Conservation (phyloP, 495 filamentous ascomycete genomes). For the Trypethelium eluteriae region DNA sequence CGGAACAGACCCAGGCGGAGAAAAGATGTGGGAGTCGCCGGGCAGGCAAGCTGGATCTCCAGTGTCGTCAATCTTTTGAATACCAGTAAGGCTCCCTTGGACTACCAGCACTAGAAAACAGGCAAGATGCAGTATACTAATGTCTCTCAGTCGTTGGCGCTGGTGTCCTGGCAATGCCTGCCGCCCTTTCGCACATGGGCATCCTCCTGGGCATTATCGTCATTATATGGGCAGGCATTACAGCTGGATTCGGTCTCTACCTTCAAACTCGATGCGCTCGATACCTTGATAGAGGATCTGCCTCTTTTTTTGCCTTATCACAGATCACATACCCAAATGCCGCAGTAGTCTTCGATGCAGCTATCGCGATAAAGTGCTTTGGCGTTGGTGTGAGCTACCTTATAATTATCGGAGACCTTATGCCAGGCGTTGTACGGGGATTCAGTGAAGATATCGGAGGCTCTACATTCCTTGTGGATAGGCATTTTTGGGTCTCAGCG, state of each 20-base stretch:
- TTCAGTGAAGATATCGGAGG: constrained; percentile 55
- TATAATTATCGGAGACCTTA: constrained; percentile 96
- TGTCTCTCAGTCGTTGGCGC: constrained; percentile 70
- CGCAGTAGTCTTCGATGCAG: constrained; percentile 88
- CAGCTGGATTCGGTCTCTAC: constrained; percentile 87
- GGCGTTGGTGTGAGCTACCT: constrained; percentile 93
- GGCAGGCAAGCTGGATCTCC: constrained; percentile 80
- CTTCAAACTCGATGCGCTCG: constrained; percentile 85
- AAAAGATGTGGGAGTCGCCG: constrained; percentile 47
- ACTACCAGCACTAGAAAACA: not conserved
- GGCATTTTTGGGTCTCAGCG: constrained; percentile 95
- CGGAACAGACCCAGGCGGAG: constrained; percentile 38
- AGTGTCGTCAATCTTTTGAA: constrained; percentile 93
- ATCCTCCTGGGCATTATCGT: constrained; percentile 74
- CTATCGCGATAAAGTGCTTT: constrained; percentile 97
- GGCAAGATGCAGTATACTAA: not conserved
- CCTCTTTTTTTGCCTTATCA: constrained; percentile 85
- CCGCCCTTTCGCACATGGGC: constrained; percentile 85
- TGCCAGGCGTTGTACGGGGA: constrained; percentile 85
- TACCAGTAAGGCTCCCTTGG: constrained; percentile 56
- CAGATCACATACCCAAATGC: constrained; percentile 96
- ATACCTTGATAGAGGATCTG: constrained; percentile 76
- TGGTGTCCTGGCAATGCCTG: constrained; percentile 89
- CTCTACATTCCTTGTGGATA: constrained; percentile 67
- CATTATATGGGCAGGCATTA: constrained; percentile 82